These are phyloP conservation scores for Vigna radiata DNA, from an alignment of 306 rosid species.

Conservation along the genomic window DNA sequence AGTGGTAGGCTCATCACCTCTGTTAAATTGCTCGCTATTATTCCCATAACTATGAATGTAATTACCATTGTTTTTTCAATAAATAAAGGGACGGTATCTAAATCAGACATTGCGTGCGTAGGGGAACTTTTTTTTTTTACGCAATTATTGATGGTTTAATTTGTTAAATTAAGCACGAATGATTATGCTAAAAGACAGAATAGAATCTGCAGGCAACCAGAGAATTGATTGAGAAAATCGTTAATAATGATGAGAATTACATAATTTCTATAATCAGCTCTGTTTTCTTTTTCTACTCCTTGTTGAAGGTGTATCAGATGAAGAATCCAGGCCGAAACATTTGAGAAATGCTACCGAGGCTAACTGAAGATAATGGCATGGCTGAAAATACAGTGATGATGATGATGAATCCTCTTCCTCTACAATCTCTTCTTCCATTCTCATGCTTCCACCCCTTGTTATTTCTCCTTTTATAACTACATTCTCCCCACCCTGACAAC, in stretches of 20 bases:
- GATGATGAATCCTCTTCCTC: slow-evolving; percentile 51
- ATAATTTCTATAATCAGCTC: slow-evolving; percentile 46
- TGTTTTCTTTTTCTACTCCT: slow-evolving; percentile 56
- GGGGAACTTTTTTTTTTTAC: background rate
- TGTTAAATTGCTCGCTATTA: no score
- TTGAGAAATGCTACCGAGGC: slow-evolving; percentile 81
- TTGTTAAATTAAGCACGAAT: slow-evolving; percentile 1
- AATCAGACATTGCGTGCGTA: background rate
- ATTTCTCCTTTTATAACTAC: slow-evolving; percentile 58
- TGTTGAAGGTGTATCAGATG: slow-evolving; percentile 53
- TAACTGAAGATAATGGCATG: slow-evolving; percentile 68
- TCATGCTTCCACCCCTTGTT: slow-evolving; percentile 51
- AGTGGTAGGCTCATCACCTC: no score
- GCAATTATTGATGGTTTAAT: background rate
- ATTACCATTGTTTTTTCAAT: no score
- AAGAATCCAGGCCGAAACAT: slow-evolving; percentile 78
- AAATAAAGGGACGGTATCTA: background rate
- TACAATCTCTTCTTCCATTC: slow-evolving; percentile 47
- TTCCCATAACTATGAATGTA: no score
- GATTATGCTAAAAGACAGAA: background rate
- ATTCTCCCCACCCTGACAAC: slow-evolving; percentile 57
- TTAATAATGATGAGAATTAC: slow-evolving; percentile 1
- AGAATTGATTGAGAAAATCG: background rate
- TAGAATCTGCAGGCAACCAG: no score
- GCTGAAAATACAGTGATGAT: slow-evolving; percentile 55